These are phyloP conservation scores for Clonostachys rhizophaga DNA, from an alignment of 2,329 filamentous ascomycete species.

Conservation along the genomic window DNA sequence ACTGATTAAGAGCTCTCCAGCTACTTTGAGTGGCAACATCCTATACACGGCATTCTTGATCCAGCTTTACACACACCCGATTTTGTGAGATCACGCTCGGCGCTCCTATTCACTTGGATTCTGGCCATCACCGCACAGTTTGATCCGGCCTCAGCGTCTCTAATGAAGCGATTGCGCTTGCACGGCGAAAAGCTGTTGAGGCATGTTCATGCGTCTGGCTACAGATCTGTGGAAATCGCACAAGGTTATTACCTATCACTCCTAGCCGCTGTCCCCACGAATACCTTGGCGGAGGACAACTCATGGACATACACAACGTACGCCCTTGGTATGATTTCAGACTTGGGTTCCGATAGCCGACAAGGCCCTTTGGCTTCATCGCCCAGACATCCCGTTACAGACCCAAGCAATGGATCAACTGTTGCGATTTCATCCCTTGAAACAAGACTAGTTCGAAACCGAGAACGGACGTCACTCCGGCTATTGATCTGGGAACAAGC, in stretches of 20 bases:
- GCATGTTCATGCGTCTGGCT: background rate
- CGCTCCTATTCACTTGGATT: background rate
- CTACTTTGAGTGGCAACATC: background rate
- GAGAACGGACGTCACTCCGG: background rate
- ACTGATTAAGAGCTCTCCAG: background rate
- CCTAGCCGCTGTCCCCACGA: background rate
- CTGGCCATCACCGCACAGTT: constrained; percentile 1
- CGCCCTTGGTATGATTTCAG: background rate
- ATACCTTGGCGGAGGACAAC: background rate
- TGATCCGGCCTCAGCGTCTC: background rate
- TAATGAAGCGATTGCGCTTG: background rate
- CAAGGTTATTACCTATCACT: constrained; percentile 1
- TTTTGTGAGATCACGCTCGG: background rate
- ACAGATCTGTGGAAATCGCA: background rate
- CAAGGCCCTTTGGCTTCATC: background rate
- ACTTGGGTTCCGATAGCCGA: background rate
- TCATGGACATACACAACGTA: background rate
- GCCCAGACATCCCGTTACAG: too few species aligned
- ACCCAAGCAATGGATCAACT: too few species aligned
- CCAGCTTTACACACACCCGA: background rate
- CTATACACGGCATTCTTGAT: constrained; percentile 1
- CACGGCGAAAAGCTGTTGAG: constrained; percentile 1
- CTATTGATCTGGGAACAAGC: background rate
- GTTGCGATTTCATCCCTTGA: too few species aligned
- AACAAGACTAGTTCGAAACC: background rate